Base-by-base conservation (phyloP, 495 filamentous ascomycete species). In the Aspergillus saccharolyticus region DNA sequence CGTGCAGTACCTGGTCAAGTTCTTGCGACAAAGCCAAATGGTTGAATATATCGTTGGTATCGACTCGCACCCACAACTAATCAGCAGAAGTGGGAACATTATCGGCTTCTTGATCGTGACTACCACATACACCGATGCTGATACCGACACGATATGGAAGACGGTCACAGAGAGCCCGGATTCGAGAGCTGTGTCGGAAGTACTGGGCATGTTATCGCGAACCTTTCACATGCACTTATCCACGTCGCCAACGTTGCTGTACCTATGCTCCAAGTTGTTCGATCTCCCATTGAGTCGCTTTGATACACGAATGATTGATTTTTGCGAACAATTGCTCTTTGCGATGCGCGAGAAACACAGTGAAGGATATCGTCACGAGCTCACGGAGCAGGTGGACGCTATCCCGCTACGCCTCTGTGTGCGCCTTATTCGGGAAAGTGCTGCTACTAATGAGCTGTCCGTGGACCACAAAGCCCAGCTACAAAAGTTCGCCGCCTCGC, bases 61-160 rank as follows among this genome's bases (percentile, higher is more conserved):
- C 44, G 91, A 90, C 54, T 96, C 94, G 17, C 94, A 97, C 65
- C 89, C 89, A 6, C 90, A 96, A 63, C 82, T 98, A 56, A 95
- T 96, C 46, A 78, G 74, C 44, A 83, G 89, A 58, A 88, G 89
- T 65, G 79, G 79, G 56, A 96, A 97, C 55, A 88, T 97, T 53
- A 77, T 96, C 43, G 88, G 88, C 0, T 97, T 96, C 58, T 78
- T 97, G 48, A 80, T 90, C n/a, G 89, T 94, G 42, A 96, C 90
- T 0, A 70, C 76, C 30, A 86, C 81, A 4, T 96, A 94, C 66
- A 83, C 82, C 8, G 63, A 82, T n/a, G 63, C 73, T 15, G 86
- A 92, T 59, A 88, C 89, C 3, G 88, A 97, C 61, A 78, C 82
- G 12, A 82, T 97, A 46, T 98, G 95, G 94, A 83, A 86, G 53